Evolutionary conservation across 2,329 filamentous ascomycete genomes (phyloP), one percentile per base, ranked within the genome.

Genomic region (Teratosphaeriaceae sp.): DNA sequence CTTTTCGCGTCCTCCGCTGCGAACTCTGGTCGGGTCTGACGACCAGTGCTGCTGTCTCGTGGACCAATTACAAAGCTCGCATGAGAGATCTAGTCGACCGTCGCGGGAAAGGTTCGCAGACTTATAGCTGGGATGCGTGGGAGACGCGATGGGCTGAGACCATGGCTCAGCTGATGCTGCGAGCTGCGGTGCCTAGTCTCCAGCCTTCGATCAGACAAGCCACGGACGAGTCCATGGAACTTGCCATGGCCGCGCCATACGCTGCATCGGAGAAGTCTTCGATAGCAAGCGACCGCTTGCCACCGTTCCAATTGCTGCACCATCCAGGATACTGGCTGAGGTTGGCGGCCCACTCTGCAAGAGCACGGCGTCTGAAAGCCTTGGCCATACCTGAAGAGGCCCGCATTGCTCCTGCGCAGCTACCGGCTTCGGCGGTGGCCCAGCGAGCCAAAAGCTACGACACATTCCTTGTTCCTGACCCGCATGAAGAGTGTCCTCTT

Each of bases 91-190:
- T 96, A 40, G 72, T 96, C 13, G 87, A 95, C 58, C 77, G 85
- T 15, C 80, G 84, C 52, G 89, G 88, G 3, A 86, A 86, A 54
- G 90, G 90, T 1, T 88, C 86, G 2, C 79, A 80, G 23, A 94
- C 87, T 52, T 97, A 97, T 62, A 87, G 88, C 5, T 97, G 89
- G 86, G 79, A 88, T 57, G 89, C 90, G 2, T 98, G 90, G 89
- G 85, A 95, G 66, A 81, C 86, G 30, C 77, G 85, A 43, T 83
- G 79, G 80, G 74, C 78, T 13, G 68, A 71, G 47, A 65, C 75
- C 21, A 81, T 83, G 75, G 77, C 75, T 3, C 68, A 83, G 47
- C 63, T 80, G 4, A 72, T 82, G 15, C 67, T 70, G 34, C 68
- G 71, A 39, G 71, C 75, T 19, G 67, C 73, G 15, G 54, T 79